Percentiles rank a stretch among this genome's conserved stretches.
These are phyloP conservation scores for Paramarasmius palmivorus DNA, from an alignment of 1,284 basidiomycete genomes.

Conservation along the genomic window DNA sequence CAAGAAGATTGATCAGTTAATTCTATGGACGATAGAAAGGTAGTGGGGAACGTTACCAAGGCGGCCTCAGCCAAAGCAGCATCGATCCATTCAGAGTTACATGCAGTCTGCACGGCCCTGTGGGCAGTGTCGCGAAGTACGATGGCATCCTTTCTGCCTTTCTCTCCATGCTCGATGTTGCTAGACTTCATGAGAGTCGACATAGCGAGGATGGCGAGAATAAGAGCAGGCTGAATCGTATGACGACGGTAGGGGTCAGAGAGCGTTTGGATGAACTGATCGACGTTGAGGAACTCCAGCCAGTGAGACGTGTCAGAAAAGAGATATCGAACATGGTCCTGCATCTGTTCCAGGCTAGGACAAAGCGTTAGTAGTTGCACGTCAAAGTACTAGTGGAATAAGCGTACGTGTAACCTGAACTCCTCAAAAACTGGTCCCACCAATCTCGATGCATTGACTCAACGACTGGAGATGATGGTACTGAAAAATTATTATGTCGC, in stretches of 20 bases:
- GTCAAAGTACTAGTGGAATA: not conserved
- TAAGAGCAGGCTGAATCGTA: slow-evolving; percentile 66
- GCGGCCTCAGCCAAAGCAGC: slow-evolving; percentile 70
- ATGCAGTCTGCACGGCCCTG: slow-evolving; percentile 50
- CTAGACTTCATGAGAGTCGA: slow-evolving; percentile 75
- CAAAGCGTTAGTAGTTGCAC: slow-evolving; percentile 2
- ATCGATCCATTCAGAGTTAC: slow-evolving; percentile 54
- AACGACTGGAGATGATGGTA: slow-evolving; percentile 38
- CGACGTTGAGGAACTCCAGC: slow-evolving; percentile 65
- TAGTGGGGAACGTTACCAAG: slow-evolving; percentile 41
- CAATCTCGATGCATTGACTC: slow-evolving; percentile 52
- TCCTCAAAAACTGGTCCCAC: slow-evolving; percentile 63
- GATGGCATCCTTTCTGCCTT: slow-evolving; percentile 52
- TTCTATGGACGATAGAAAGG: slow-evolving; percentile 22
- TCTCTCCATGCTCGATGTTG: slow-evolving; percentile 53
- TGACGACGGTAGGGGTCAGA: slow-evolving; percentile 48
- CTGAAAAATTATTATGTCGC: slow-evolving; percentile 34
- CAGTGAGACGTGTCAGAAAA: slow-evolving; percentile 54
- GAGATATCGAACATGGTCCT: slow-evolving; percentile 53
- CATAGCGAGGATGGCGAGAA: slow-evolving; percentile 67
- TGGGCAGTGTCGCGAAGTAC: slow-evolving; percentile 58
- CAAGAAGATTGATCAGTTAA: not conserved
- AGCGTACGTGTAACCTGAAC: slow-evolving; percentile 41
- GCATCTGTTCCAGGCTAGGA: slow-evolving; percentile 50
- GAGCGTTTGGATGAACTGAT: slow-evolving; percentile 54